These are phyloP conservation scores for Metarhizium brunneum DNA, from an alignment of 2,329 filamentous ascomycete species.

Conservation along the genomic window DNA sequence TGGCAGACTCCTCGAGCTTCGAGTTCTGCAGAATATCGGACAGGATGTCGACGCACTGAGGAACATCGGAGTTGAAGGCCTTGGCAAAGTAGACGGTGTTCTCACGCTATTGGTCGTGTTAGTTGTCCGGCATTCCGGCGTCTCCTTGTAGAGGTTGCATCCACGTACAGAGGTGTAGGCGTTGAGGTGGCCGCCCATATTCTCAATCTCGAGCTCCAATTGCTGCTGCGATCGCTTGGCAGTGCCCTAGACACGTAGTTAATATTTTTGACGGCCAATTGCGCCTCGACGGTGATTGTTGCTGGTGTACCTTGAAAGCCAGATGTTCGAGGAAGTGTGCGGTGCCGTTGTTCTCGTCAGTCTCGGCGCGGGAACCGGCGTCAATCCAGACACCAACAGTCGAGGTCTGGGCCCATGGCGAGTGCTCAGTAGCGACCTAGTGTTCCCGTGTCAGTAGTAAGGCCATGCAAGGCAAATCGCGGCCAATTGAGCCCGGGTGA, in stretches of 20 bases:
- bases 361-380: constrained; percentile 95
- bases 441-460: constrained; percentile 17
- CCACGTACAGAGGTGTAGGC: constrained; percentile 92
- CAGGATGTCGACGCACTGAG: constrained; percentile 93
- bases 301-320: constrained; percentile 80
- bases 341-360: constrained; percentile 96
- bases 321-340: constrained; percentile 99
- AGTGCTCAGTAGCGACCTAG: constrained; percentile 96
- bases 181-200: constrained; percentile 98
- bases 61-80: constrained; percentile 95
- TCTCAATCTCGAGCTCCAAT: constrained; percentile 98
- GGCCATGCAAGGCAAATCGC: constrained; percentile 9
- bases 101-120: constrained; percentile 58
- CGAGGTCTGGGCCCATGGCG: constrained; percentile 94
- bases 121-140: constrained; percentile 12
- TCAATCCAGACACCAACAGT: constrained; percentile 99
- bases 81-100: constrained; percentile 99
- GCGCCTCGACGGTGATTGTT: neutral
- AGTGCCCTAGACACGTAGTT: constrained; percentile 56
- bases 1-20: constrained; percentile 86
- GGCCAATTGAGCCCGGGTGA: constrained; percentile 28
- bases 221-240: constrained; percentile 91
- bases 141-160: constrained; percentile 12
- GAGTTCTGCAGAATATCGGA: constrained; percentile 99
- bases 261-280: neutral